A percentile compares a stretch with the other conserved stretches of the same genome.
These are phyloP conservation scores for Beauveria australis DNA, from an alignment of 2,329 filamentous ascomycete species.

Conservation along the genomic window DNA sequence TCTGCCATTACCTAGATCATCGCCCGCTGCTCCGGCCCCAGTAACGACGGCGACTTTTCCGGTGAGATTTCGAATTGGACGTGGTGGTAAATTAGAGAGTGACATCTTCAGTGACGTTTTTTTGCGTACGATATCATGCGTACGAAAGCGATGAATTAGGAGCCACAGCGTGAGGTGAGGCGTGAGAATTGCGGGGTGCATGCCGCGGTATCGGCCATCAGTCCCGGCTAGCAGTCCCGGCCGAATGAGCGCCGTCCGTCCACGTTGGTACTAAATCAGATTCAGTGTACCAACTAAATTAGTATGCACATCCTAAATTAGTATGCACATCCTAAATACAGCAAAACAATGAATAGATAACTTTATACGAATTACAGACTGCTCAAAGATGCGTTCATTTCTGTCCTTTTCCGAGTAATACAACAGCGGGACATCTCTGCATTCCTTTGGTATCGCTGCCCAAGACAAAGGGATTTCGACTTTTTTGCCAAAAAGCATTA, in stretches of 20 bases:
- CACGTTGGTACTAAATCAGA: too few relatives aligned
- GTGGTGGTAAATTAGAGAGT: slow-evolving; percentile 10
- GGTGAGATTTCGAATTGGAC: slow-evolving; percentile 19
- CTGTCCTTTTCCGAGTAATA: not conserved
- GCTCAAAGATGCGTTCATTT: not conserved
- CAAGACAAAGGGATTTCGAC: too few relatives aligned
- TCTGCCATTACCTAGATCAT: slow-evolving; percentile 53
- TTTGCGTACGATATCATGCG: not conserved
- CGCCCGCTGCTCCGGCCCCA: slow-evolving; percentile 30
- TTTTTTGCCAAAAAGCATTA: not conserved
- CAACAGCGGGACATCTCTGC: not conserved
- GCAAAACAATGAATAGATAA: not conserved
- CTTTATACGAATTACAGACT: not conserved
- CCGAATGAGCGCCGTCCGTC: too few relatives aligned
- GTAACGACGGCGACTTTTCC: slow-evolving; percentile 46
- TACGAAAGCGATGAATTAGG: not conserved
- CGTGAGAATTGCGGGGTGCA: too few relatives aligned
- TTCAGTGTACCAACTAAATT: too few relatives aligned
- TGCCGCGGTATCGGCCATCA: too few relatives aligned
- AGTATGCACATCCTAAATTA: not conserved
- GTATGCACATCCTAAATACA: not conserved
- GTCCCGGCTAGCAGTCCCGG: too few relatives aligned
- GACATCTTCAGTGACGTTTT: not conserved
- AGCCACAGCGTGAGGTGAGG: too few relatives aligned
- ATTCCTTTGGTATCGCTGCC: too few relatives aligned